Base-by-base conservation (phyloP, 352 stramenopile genomes). In the Thalassiosira mediterranea region DNA sequence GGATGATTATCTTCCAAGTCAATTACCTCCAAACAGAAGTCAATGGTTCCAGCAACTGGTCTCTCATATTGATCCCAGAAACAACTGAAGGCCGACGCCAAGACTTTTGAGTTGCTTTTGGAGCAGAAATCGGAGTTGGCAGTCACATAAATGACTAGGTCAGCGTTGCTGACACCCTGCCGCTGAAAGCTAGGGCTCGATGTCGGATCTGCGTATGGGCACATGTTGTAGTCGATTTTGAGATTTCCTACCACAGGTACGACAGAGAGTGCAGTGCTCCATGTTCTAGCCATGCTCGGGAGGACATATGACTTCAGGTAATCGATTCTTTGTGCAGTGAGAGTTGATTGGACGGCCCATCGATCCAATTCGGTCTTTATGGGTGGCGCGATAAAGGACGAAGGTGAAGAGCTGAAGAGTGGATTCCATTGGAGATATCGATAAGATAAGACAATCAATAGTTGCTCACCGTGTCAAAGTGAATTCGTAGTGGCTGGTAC, bases 221-320 rank as follows among this genome's bases (percentile, higher is more conserved):
- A 73, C 17, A 32, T 58, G 4, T 58, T 29, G 42, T 54, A 51
- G 23, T 76, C 59, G 5, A 76, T 84, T 26, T 63, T 42, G 11
- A 91, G 64, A 42, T 73, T 75, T 10, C 73, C 79, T 52, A 47
- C 65, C 4, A 91, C 76, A 1, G 81, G 84, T 29, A 91, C 65
- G 5, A 89, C 81, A 3, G 58, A 63, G 4, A 91, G 56, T 0
- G 84, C 73, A 21, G 49, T 42, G 11, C 34, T 73, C 84, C 84
- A 91, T 77, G 85, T 87, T n/a, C 78, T 58, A 1, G 65, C 59
- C 32, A 84, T 88, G 63, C 57, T 42, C 0, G 75, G 74, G 8
- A 87, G 59, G 32, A 87, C 58, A 1, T 71, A 31, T 38, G 63
- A 72, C 21, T 62, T 66, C 15, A 83, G 28, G 38, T 84, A 90